A percentile compares a stretch with the other conserved stretches of the same genome.
These are phyloP conservation scores for Rhododendron ovatum DNA, from an alignment of 148 eudicot species.

Conservation along the genomic window DNA sequence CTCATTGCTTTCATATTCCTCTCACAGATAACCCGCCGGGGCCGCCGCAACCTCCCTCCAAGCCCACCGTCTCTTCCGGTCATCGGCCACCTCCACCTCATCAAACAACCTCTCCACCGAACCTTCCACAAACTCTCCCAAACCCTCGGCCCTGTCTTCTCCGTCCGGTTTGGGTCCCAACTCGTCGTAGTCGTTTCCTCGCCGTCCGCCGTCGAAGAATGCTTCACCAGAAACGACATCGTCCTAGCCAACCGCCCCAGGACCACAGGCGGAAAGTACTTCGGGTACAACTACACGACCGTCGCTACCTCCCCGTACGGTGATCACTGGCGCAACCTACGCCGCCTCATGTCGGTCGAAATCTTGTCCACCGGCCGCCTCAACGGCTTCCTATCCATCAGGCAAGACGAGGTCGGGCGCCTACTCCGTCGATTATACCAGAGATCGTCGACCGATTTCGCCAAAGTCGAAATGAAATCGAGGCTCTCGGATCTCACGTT, in stretches of 20 bases:
- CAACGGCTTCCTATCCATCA: background rate
- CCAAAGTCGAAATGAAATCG: background rate
- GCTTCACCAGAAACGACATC: conserved; percentile 11
- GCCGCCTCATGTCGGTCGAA: background rate
- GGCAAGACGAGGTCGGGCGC: background rate
- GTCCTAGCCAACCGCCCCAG: conserved; percentile 4
- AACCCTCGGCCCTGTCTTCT: background rate
- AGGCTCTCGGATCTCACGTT: background rate
- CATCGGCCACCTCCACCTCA: conserved; percentile 14
- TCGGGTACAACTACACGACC: background rate
- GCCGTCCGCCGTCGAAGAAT: background rate
- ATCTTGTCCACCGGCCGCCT: background rate
- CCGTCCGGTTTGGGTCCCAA: background rate
- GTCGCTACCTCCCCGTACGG: background rate
- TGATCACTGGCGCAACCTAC: conserved; percentile 14
- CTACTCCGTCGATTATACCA: background rate
- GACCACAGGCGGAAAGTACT: background rate
- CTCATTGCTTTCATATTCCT: background rate
- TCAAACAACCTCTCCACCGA: conserved; percentile 4
- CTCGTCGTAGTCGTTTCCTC: conserved; percentile 4
- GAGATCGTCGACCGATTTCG: background rate
- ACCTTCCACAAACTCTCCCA: background rate
- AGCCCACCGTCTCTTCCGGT: conserved; percentile 3
- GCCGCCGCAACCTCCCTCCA: conserved; percentile 3
- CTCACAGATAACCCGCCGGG: background rate